phyloP scores from a whole-genome alignment of 371 early-diverging fungal species.

The Syncephalastrum racemosum region DNA sequence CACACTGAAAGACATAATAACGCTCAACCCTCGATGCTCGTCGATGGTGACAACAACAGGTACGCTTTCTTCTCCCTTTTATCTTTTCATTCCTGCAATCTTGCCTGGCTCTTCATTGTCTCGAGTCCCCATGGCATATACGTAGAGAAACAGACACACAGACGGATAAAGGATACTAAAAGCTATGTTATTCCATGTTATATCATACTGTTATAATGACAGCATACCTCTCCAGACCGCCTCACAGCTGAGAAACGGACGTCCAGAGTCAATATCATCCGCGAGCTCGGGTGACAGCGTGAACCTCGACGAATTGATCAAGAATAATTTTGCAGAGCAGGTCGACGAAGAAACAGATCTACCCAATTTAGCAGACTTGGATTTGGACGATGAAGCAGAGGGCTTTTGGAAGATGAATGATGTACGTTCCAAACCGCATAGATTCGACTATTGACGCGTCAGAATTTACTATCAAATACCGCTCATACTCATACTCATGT shows the following conservation, averaged over 20 bases:
- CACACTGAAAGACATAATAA: constrained; percentile 1
- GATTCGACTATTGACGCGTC: not conserved
- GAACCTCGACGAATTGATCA: constrained; percentile 44
- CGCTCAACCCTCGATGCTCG: constrained; percentile 3
- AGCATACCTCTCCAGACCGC: constrained; percentile 15
- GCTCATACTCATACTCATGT: not conserved
- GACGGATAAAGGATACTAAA: no score
- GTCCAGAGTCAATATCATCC: constrained; percentile 39
- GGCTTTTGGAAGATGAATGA: constrained; percentile 48
- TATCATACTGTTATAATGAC: no score
- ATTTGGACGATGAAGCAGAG: constrained; percentile 47
- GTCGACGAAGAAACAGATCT: constrained; percentile 48
- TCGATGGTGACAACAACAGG: constrained; percentile 21
- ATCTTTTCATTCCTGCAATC: not conserved
- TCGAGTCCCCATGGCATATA: constrained; percentile 27
- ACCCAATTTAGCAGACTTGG: constrained; percentile 36
- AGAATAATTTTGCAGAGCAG: constrained; percentile 34
- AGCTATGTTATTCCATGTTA: no score
- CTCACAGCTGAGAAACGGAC: constrained; percentile 13
- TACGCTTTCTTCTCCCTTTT: not conserved
- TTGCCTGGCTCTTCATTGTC: not conserved
- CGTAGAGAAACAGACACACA: constrained; percentile 13
- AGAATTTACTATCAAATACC: not conserved
- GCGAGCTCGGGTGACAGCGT: constrained; percentile 45
- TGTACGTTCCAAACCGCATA: constrained; percentile 23